Evolutionary conservation across 2,329 filamentous ascomycete species (phyloP), one percentile per base, ranked within the genome.

Genomic region (Aureobasidium vineae): DNA sequence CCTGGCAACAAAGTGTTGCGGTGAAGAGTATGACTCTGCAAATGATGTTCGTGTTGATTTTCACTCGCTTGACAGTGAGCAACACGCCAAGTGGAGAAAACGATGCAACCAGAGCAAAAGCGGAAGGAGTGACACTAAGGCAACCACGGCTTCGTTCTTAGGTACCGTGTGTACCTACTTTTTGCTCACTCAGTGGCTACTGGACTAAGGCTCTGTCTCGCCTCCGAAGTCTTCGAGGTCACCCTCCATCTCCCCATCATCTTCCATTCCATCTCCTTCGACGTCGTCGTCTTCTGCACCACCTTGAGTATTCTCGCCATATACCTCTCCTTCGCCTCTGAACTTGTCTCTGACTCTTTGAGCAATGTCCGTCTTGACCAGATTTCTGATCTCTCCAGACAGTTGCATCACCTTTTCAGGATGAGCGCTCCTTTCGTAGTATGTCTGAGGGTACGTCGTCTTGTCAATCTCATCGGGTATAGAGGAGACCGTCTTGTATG

Each of bases 221-320:
- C 61, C 61, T 47, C 49, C 49, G 16, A 54, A 54, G 41, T 65
- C 66, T 43, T 67, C 66, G 13, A 63, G 45, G 15, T 67, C 66
- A 21, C 60, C 66, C 23, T 67, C 66, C 15, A 59, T 63, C 21
- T 67, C 66, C 19, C 43, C 56, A 15, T 57, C 49, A 21, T 67
- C 66, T 33, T 47, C 60, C 28, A 63, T 41, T 5, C 47, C 60
- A 47, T 56, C 52, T 36, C 52, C 66, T 33, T 59, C 50, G 21
- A 53, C 31, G 7, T 64, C 66, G 0, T 59, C 66, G 2, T 67
- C 66, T 31, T 63, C 57, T 45, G 57, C 65, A 36, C 57, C 65
- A 26, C 36, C 65, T 36, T 63, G 45, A 5, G 21, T 40, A 16
- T 31, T 61, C 5, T 50, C 60, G 16, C n/a, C 50, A 21, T 21